These are phyloP conservation scores for Mycena floridula DNA, from an alignment of 768 basidiomycete species.

Conservation along the genomic window DNA sequence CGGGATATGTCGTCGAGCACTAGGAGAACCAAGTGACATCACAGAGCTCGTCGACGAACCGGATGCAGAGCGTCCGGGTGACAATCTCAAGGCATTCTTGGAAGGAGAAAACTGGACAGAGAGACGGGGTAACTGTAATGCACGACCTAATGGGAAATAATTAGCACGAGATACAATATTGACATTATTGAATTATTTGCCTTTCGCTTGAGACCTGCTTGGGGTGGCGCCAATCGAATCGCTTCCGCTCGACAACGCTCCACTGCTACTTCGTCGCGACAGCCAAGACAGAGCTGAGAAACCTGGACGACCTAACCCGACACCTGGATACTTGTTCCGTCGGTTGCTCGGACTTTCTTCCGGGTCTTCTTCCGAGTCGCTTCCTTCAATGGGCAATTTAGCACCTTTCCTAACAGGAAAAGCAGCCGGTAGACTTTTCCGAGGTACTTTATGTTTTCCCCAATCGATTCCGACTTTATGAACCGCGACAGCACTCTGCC, in stretches of 20 bases:
- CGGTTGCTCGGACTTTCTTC: slow-evolving; percentile 60
- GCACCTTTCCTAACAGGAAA: slow-evolving; percentile 41
- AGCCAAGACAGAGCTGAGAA: slow-evolving; percentile 38
- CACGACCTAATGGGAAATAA: slow-evolving; percentile 40
- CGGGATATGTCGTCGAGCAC: slow-evolving; percentile 14
- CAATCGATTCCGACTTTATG: slow-evolving; percentile 36
- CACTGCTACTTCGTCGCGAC: slow-evolving; percentile 75
- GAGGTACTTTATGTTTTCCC: slow-evolving; percentile 43
- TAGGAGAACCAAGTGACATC: slow-evolving; percentile 41
- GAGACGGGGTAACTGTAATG: slow-evolving; percentile 43
- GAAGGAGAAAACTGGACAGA: slow-evolving; percentile 44
- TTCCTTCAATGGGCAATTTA: slow-evolving; percentile 23
- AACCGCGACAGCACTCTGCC: slow-evolving; percentile 78
- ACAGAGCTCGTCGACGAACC: slow-evolving; percentile 52
- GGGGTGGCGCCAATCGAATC: slow-evolving; percentile 59
- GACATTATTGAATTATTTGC: slow-evolving; percentile 21
- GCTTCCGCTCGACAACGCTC: slow-evolving; percentile 74
- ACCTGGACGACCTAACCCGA: slow-evolving; percentile 61
- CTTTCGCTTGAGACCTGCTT: slow-evolving; percentile 48
- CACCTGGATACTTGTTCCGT: slow-evolving; percentile 49
- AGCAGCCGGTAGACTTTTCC: slow-evolving; percentile 73
- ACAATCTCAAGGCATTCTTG: slow-evolving; percentile 29
- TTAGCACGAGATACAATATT: slow-evolving; percentile 5
- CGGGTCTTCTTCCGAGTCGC: slow-evolving; percentile 59
- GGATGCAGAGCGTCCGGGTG: slow-evolving; percentile 46